These are phyloP conservation scores for Pyrrhoderma noxium DNA, from an alignment of 1,284 basidiomycete species.

Conservation along the genomic window DNA sequence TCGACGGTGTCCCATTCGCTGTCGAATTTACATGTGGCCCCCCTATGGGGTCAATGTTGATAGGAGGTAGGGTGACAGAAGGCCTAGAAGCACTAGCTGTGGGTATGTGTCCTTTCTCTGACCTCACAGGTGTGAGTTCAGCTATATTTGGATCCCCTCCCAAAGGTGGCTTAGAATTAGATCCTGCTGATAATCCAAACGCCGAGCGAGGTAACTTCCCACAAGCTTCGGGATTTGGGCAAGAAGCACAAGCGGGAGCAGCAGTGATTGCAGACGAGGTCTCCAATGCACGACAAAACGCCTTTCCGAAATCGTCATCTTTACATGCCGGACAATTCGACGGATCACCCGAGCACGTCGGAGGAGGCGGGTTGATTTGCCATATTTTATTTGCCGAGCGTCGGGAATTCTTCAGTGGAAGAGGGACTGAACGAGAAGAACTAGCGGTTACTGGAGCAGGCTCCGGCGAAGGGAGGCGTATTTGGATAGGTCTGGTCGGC, in stretches of 20 bases:
- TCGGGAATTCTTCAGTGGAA: conserved; percentile 20
- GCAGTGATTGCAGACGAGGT: conserved; percentile 40
- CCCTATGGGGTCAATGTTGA: neutral
- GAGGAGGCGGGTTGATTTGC: conserved; percentile 19
- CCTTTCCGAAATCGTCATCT: conserved; percentile 76
- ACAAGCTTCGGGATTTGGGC: conserved; percentile 33
- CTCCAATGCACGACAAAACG: conserved; percentile 75
- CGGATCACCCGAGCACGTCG: conserved; percentile 50
- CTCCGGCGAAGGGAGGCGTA: conserved; percentile 42
- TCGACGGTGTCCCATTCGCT: conserved; percentile 20
- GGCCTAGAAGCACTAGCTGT: conserved; percentile 27
- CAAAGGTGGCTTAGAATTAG: too few relatives aligned
- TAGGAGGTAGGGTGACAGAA: conserved; percentile 20
- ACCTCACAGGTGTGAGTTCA: neutral
- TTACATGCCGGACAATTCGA: conserved; percentile 73
- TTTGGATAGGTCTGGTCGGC: conserved; percentile 27
- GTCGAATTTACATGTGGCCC: conserved; percentile 17
- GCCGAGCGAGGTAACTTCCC: conserved; percentile 20
- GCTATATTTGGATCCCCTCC: neutral
- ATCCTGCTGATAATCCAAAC: conserved; percentile 20
- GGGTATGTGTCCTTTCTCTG: conserved; percentile 11
- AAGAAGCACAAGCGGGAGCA: conserved; percentile 44
- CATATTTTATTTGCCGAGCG: conserved; percentile 8
- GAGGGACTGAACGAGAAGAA: conserved; percentile 25
- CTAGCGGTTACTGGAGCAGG: conserved; percentile 25